Conservation (phyloP, 2,329 filamentous ascomycete species). For the Pyrenochaeta sp. region DNA sequence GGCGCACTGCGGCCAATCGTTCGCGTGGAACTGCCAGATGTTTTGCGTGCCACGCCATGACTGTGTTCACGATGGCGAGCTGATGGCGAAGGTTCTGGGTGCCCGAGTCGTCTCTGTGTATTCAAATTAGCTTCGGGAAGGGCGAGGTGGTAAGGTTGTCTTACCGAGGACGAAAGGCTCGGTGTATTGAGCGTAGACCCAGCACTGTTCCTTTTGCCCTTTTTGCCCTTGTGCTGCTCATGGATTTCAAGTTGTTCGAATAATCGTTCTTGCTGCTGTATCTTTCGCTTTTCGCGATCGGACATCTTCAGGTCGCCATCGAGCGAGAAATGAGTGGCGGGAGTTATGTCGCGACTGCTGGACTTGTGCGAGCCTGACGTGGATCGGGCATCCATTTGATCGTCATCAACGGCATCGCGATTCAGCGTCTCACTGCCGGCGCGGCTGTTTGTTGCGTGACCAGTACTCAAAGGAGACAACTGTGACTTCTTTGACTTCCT, state of each 20-base stretch:
- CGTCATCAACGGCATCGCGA: conserved; percentile 62
- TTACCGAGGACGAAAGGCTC: conserved; percentile 54
- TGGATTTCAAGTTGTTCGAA: conserved; percentile 69
- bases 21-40: conserved; percentile 51
- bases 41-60: conserved; percentile 46
- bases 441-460: conserved; percentile 64
- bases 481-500: conserved; percentile 60
- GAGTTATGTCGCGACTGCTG: conserved; percentile 69
- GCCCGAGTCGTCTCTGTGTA: conserved; percentile 48
- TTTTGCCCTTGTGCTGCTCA: conserved; percentile 60
- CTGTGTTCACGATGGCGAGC: conserved; percentile 45
- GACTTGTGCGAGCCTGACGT: conserved; percentile 65
- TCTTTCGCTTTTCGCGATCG: conserved; percentile 68
- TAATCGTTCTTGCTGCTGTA: conserved; percentile 69
- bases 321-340: conserved; percentile 60
- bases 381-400: conserved; percentile 64
- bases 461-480: conserved; percentile 63
- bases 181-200: conserved; percentile 63
- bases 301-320: conserved; percentile 63
- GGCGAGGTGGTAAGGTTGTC: conserved; percentile 20
- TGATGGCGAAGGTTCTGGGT: conserved; percentile 47
- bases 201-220: conserved; percentile 66
- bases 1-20: conserved; percentile 39
- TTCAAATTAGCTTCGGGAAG: conserved; percentile 28
- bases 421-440: conserved; percentile 67